Conservation (phyloP, 2,329 filamentous ascomycete genomes). For the Neopestalotiopsis rosae region DNA sequence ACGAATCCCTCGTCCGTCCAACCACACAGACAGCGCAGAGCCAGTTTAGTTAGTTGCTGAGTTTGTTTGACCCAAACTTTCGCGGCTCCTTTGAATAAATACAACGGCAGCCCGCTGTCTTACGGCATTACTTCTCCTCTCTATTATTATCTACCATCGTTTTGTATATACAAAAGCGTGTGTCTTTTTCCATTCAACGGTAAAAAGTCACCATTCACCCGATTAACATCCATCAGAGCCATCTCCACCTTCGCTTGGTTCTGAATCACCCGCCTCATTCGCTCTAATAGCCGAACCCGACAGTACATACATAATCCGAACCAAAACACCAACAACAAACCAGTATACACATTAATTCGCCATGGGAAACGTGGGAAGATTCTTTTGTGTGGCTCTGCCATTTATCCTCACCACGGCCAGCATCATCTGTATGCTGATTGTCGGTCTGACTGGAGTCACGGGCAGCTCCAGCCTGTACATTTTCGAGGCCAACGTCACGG, state of each 20-base stretch:
- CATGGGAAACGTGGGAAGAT: constrained; percentile 70
- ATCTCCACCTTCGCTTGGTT: constrained; percentile 11
- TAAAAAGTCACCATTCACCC: background rate
- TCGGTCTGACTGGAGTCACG: constrained; percentile 59
- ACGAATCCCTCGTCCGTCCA: background rate
- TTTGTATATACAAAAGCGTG: background rate
- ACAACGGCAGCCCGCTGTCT: background rate
- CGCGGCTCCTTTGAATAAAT: constrained; percentile 1
- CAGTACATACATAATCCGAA: background rate
- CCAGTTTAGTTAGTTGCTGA: background rate
- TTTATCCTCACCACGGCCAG: constrained; percentile 81
- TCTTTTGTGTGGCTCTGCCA: constrained; percentile 86
- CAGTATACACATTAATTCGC: constrained; percentile 33
- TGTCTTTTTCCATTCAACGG: background rate
- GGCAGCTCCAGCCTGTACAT: constrained; percentile 61
- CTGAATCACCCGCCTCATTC: background rate
- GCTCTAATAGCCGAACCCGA: background rate
- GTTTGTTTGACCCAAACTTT: background rate
- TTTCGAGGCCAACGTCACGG: constrained; percentile 65
- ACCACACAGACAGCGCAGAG: background rate
- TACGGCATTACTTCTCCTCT: background rate
- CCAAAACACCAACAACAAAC: constrained; percentile 3
- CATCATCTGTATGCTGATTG: constrained; percentile 71
- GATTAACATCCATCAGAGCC: background rate
- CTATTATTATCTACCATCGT: background rate